These are phyloP conservation scores for Austroboletus eburneus DNA, from an alignment of 768 basidiomycete genomes.

Conservation along the genomic window DNA sequence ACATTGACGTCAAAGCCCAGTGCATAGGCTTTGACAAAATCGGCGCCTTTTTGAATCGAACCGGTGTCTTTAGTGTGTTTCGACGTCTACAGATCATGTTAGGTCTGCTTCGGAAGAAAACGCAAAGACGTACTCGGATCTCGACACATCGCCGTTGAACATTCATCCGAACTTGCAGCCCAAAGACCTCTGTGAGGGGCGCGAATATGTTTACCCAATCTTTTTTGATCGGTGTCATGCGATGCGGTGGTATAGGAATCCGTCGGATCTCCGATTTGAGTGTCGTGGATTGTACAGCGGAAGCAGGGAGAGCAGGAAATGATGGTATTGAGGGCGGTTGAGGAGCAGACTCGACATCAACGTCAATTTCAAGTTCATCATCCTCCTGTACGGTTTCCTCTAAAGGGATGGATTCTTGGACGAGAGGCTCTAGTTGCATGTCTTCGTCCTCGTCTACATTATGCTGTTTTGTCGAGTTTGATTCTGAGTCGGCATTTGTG, in stretches of 20 bases:
- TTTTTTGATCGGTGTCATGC: constrained; percentile 95
- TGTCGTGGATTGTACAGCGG: constrained; percentile 44
- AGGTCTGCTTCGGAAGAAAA: not conserved
- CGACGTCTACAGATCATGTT: constrained; percentile 60
- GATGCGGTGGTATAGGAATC: constrained; percentile 90
- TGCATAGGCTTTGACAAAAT: constrained; percentile 93
- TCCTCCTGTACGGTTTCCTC: constrained; percentile 37
- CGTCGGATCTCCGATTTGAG: constrained; percentile 84
- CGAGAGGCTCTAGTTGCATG: constrained; percentile 24
- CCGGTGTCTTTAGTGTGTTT: constrained; percentile 92
- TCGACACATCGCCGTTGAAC: constrained; percentile 85
- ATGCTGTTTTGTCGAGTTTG: constrained; percentile 7
- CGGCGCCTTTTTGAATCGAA: constrained; percentile 92
- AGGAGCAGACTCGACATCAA: constrained; percentile 42
- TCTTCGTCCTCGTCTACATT: constrained; percentile 27
- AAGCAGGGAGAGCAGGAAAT: constrained; percentile 66
- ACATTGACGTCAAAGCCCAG: constrained; percentile 96
- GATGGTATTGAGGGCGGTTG: constrained; percentile 51
- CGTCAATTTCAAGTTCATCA: constrained; percentile 61
- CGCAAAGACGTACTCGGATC: constrained; percentile 66
- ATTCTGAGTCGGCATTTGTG: constrained; percentile 7
- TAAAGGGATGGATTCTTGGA: constrained; percentile 1
- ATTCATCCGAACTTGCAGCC: constrained; percentile 97
- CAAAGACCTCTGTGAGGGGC: constrained; percentile 91
- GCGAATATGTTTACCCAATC: constrained; percentile 96